Percentiles rank a stretch among this genome's conserved stretches.
phyloP scores from a whole-genome alignment of 2,329 filamentous ascomycete genomes.

The Penicillium occitanis region DNA sequence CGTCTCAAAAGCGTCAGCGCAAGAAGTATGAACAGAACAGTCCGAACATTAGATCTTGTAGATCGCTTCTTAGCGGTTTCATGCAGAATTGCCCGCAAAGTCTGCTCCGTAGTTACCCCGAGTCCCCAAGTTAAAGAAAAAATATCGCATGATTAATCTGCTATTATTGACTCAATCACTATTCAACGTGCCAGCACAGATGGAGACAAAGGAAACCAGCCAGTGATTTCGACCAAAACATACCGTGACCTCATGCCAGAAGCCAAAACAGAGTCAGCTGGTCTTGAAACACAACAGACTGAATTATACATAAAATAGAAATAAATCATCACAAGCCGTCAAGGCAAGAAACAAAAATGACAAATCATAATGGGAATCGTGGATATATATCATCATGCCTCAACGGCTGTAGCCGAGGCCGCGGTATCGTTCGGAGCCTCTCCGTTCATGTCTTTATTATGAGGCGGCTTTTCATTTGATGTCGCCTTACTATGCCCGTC shows the following conservation, averaged over 20 bases:
- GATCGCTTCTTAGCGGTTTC: slow-evolving; percentile 7
- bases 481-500: slow-evolving; percentile 2
- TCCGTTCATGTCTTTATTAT: background rate
- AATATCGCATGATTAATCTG: background rate
- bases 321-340: background rate
- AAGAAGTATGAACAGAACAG: background rate
- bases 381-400: slow-evolving; percentile 2
- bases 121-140: background rate
- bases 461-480: slow-evolving; percentile 3
- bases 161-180: background rate
- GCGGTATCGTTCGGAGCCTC: background rate
- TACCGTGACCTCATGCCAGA: background rate
- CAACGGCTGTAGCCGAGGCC: background rate
- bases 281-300: background rate
- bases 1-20: background rate
- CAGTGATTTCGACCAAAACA: background rate
- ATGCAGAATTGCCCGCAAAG: background rate
- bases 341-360: background rate
- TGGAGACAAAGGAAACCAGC: background rate
- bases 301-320: background rate
- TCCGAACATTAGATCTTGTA: slow-evolving; percentile 2
- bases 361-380: background rate
- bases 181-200: background rate
- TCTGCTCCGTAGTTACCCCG: background rate
- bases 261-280: background rate